Base-by-base conservation (phyloP, 2,329 filamentous ascomycete species). In the Sporothrix curviconia region DNA sequence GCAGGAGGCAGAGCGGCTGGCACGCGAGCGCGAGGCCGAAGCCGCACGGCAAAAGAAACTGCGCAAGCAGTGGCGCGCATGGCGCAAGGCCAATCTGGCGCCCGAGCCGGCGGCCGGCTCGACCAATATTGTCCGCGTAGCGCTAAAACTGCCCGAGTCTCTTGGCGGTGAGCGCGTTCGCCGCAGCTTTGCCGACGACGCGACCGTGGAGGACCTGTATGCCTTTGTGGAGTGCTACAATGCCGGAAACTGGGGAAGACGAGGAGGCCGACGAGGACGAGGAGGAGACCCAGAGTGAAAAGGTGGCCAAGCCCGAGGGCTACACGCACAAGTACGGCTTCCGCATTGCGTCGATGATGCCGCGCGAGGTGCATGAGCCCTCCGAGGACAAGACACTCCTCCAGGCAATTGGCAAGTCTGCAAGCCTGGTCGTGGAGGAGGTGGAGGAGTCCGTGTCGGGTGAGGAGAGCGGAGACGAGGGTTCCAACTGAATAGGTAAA, bases 151-250 rank as follows among this genome's bases (percentile, higher is more conserved):
- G 79, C 82, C 83, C 8, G 76, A 79, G 62, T 69, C 70, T 30
- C 72, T 71, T 0, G 86, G 82, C 4, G 87, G 90, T 50, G 80
- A 92, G 42, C 81, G 96, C 2, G 82, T 95, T 57, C 81, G 92
- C 42, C 82, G 82, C 51, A 55, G 52, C 22, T 97, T 99, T 69
- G 71, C 77, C 0, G 76, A 79, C 1, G 76, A 83, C n/a, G 83
- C 88, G 0, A 78, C 81, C 2, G 76, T 97, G 37, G 92, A 97
- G 68, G 91, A 96, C 66, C 74, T 99, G 6, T 97, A 97, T 70
- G 94, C 92, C 0, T 96, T 95, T 72, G 91, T 97, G 2, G 94
- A 99, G 68, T 97, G 92, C 72, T 86, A 91, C 68, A 85, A 90
- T 54, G 65, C 87, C 5, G 65, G 91, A n/a, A n/a, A n/a, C n/a